Base-by-base conservation (phyloP, 2,329 filamentous ascomycete species). In the Sphaerulina musiva region DNA sequence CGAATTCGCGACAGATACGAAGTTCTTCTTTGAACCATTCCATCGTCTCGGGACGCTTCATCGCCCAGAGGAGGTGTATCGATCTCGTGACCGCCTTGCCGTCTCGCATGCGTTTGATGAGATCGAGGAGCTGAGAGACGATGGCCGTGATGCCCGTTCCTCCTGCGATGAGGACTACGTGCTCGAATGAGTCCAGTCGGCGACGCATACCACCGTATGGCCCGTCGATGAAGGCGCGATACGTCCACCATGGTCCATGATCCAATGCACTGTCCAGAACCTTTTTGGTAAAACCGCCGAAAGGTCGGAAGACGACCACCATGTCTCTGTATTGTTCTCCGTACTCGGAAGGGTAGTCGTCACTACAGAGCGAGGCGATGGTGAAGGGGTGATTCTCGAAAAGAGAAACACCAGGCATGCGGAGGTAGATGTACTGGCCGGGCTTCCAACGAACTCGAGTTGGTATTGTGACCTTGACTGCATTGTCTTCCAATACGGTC, bases 21-120 rank as follows among this genome's bases (percentile, higher is more conserved):
- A 96, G 78, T 70, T 96, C 92, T 72, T 96, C 91, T 61, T 89
- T 87, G 78, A 96, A 97, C 92, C 92, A 97, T 68, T 96, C 89
- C 84, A 97, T 89, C 1, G 89, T 89, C 70, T 96, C 92, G 11
- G 93, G 83, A 53, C 87, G 83, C 72, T 93, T 95, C 61, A 96
- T 76, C 4, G 91, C 84, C 92, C 92, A 97, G n/a, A 97, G 82
- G 1, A 97, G 88, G 12, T 93, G 86, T 4, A 97, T 86, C 60
- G 86, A 88, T 69, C 87, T 89, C 1, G 91, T 96, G 43, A 95
- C 89, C 34, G 92, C 91, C 71, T 95, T 95, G 47, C 89, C 88
- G 67, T 95, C 91, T 55, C 90, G 84, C 86, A 97, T 95, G 55
- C 90, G 84, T 73, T 95, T 96, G 73, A 96, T 95, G n/a, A 97